A percentile compares a stretch with the other conserved stretches of the same genome.
phyloP scores from a whole-genome alignment of 1,284 basidiomycete genomes.

The Anthracocystis setariae region DNA sequence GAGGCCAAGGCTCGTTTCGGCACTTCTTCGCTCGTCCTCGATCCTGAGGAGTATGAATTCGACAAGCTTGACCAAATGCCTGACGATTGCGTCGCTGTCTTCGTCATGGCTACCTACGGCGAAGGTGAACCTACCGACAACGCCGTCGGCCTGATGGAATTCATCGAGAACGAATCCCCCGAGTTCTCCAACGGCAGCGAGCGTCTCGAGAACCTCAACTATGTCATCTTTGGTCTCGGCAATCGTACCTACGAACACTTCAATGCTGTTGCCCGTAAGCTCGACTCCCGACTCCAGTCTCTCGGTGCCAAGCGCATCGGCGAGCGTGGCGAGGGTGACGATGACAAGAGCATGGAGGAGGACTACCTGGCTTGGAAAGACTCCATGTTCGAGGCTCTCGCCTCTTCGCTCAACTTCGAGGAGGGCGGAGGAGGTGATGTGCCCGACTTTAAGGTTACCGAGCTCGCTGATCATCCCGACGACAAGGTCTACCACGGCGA shows the following conservation, averaged over 20 bases:
- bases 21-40: conserved; percentile 64
- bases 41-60: conserved; percentile 79
- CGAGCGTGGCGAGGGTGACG: conserved; percentile 92
- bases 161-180: conserved; percentile 84
- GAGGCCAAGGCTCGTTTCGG: conserved; percentile 67
- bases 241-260: conserved; percentile 86
- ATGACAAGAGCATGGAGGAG: conserved; percentile 99
- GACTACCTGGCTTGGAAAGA: conserved; percentile 99
- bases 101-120: conserved; percentile 97
- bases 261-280: conserved; percentile 84
- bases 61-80: conserved; percentile 92
- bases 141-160: conserved; percentile 93
- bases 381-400: conserved; percentile 90
- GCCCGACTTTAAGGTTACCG: conserved; percentile 92
- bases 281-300: conserved; percentile 79
- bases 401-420: conserved; percentile 83
- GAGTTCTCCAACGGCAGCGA: conserved; percentile 84
- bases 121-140: conserved; percentile 99
- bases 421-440: conserved; percentile 94
- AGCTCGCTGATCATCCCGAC: conserved; percentile 72
- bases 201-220: conserved; percentile 86
- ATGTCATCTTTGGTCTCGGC: conserved; percentile 92
- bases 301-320: conserved; percentile 90
- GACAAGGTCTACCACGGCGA: conserved; percentile 65
- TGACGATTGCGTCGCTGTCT: conserved; percentile 84